These are phyloP conservation scores for Cyberlindnera lachancei DNA, from an alignment of 805 yeast species.

Conservation along the genomic window DNA sequence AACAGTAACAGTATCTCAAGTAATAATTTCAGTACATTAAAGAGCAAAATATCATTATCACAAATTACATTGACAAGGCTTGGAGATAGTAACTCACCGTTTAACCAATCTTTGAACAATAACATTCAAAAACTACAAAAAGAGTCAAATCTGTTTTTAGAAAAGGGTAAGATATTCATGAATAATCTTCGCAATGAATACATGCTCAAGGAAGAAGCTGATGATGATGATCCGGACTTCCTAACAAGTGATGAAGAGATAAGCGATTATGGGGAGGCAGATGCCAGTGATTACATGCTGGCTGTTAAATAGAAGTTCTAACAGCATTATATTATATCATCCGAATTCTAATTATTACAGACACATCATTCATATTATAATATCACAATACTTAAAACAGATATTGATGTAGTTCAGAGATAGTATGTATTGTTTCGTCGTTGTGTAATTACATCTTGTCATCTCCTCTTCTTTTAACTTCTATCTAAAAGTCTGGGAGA, in stretches of 20 bases:
- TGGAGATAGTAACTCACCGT: conserved; percentile 3
- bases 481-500: conserved; percentile 65
- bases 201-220: conserved; percentile 23
- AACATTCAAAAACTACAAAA: conserved; percentile 19
- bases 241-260: conserved; percentile 4
- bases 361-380: too few species aligned
- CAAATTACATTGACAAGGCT: conserved; percentile 11
- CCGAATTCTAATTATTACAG: too few species aligned
- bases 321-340: too few species aligned
- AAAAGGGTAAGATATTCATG: conserved; percentile 15
- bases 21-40: conserved; percentile 14
- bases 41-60: conserved; percentile 17
- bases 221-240: conserved; percentile 13
- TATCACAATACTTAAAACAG: too few species aligned
- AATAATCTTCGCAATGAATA: conserved; percentile 24
- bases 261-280: conserved; percentile 21
- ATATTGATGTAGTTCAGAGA: not conserved
- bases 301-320: conserved; percentile 13
- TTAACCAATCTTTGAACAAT: conserved; percentile 8
- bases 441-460: too few species aligned
- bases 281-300: conserved; percentile 19
- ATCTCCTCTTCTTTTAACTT: not conserved
- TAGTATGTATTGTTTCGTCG: too few species aligned
- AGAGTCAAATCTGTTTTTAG: conserved; percentile 17
- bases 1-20: conserved; percentile 4